Percentiles rank a stretch among this genome's conserved stretches.
These are phyloP conservation scores for Ganoderma sp. DNA, from an alignment of 1,284 basidiomycete species.

Conservation along the genomic window DNA sequence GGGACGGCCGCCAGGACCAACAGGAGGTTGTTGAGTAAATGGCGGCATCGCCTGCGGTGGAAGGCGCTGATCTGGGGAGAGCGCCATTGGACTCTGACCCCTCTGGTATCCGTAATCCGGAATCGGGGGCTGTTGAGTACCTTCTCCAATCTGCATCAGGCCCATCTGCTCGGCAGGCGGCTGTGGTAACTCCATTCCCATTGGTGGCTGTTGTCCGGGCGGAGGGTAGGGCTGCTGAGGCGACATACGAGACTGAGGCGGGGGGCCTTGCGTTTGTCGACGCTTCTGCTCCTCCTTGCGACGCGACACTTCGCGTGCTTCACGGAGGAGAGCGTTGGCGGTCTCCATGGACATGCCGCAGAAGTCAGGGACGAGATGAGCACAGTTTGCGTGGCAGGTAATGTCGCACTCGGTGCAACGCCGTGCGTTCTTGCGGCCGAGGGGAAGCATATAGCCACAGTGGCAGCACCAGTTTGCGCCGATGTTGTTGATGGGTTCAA, in stretches of 20 bases:
- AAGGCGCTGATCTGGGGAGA: slow-evolving; percentile 26
- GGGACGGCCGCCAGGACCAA: slow-evolving; percentile 26
- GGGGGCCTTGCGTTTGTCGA: slow-evolving; percentile 36
- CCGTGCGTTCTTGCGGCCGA: slow-evolving; percentile 95
- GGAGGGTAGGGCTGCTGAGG: slow-evolving; percentile 33
- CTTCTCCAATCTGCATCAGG: slow-evolving; percentile 54
- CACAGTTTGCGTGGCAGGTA: slow-evolving; percentile 97
- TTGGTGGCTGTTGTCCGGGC: slow-evolving; percentile 23
- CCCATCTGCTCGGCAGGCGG: slow-evolving; percentile 51
- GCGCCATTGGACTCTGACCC: slow-evolving; percentile 24
- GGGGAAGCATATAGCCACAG: slow-evolving; percentile 97
- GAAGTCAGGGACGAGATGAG: slow-evolving; percentile 98
- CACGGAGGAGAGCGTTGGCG: slow-evolving; percentile 90
- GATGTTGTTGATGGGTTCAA: slow-evolving; percentile 96
- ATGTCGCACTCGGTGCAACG: slow-evolving; percentile 96
- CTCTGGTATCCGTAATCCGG: slow-evolving; percentile 37
- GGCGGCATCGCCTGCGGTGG: slow-evolving; percentile 30
- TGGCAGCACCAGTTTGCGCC: slow-evolving; percentile 99
- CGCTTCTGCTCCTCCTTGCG: slow-evolving; percentile 51
- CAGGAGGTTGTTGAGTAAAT: slow-evolving; percentile 32
- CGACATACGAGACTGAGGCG: slow-evolving; percentile 22
- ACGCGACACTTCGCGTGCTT: slow-evolving; percentile 78
- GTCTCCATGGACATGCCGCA: slow-evolving; percentile 99
- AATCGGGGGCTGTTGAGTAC: slow-evolving; percentile 33
- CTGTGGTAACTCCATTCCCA: slow-evolving; percentile 16